phyloP scores from a whole-genome alignment of 129 eudicot species.

The Sambucus nigra region DNA sequence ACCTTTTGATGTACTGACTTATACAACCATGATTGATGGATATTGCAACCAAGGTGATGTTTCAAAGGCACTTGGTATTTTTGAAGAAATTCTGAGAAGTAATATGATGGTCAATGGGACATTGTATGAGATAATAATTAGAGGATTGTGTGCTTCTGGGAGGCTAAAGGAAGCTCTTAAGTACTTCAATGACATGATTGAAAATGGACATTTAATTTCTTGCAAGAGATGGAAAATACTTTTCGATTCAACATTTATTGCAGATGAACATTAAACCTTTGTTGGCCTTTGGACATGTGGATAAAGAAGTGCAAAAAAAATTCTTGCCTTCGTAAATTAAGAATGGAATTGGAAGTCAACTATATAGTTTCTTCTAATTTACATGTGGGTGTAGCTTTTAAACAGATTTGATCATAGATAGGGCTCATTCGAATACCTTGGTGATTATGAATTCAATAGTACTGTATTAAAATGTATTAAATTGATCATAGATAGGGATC shows the following conservation, averaged over 20 bases:
- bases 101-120: conserved; percentile 22
- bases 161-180: conserved; percentile 21
- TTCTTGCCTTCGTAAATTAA: no score
- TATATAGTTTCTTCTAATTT: no score
- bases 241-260: conserved; percentile 10
- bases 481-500: no score
- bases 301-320: background rate
- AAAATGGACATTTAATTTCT: conserved; percentile 19
- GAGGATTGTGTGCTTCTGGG: conserved; percentile 26
- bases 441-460: no score
- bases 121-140: conserved; percentile 26
- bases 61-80: conserved; percentile 22
- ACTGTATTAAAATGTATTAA: no score
- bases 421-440: no score
- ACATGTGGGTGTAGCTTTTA: no score
- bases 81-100: conserved; percentile 33
- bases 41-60: conserved; percentile 27
- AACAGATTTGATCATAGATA: no score
- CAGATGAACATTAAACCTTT: conserved; percentile 4
- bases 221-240: conserved; percentile 26
- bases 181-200: conserved; percentile 30
- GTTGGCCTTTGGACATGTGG: conserved; percentile 1
- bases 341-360: no score
- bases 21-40: conserved; percentile 30
- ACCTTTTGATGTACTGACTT: conserved; percentile 13